Evolutionary conservation across 805 yeast genomes (phyloP).

Genomic region (Nakazawaea wickerhamii): DNA sequence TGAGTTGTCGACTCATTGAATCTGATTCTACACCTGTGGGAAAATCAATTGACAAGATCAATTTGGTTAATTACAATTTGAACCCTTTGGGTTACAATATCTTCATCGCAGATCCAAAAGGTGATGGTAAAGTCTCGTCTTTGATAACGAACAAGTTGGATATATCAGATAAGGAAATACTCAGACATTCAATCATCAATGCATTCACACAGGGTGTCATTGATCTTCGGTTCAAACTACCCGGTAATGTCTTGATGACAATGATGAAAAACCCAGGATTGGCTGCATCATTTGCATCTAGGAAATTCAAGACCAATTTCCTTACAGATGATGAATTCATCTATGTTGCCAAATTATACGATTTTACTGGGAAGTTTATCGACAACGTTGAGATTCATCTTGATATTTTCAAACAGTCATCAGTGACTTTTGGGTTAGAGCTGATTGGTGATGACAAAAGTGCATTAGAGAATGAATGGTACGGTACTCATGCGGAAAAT

Average conservation of each 20-base stretch:
- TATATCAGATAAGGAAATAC: not conserved
- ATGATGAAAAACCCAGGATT: not conserved
- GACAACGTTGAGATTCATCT: constrained; percentile 6
- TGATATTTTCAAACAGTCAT: not conserved
- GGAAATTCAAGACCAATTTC: not conserved
- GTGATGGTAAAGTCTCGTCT: not conserved
- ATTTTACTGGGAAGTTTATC: constrained; percentile 7
- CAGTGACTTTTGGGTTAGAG: constrained; percentile 9
- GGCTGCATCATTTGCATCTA: not conserved
- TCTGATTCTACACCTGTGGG: too few relatives aligned
- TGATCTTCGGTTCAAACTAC: not conserved
- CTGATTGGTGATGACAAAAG: not conserved
- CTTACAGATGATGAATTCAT: constrained; percentile 1
- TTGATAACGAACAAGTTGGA: constrained; percentile 2
- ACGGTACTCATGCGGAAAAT: constrained; percentile 3
- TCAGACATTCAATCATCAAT: not conserved
- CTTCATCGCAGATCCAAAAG: not conserved
- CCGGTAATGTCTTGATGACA: not conserved
- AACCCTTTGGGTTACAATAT: constrained; percentile 2
- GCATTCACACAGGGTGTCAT: not conserved
- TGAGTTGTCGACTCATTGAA: constrained; percentile 18
- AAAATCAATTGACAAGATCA: not conserved
- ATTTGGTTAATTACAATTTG: not conserved
- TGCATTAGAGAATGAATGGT: constrained; percentile 5
- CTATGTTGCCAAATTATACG: constrained; percentile 8